Conservation (phyloP, 352 stramenopile genomes). For the Pythium oligandrum region DNA sequence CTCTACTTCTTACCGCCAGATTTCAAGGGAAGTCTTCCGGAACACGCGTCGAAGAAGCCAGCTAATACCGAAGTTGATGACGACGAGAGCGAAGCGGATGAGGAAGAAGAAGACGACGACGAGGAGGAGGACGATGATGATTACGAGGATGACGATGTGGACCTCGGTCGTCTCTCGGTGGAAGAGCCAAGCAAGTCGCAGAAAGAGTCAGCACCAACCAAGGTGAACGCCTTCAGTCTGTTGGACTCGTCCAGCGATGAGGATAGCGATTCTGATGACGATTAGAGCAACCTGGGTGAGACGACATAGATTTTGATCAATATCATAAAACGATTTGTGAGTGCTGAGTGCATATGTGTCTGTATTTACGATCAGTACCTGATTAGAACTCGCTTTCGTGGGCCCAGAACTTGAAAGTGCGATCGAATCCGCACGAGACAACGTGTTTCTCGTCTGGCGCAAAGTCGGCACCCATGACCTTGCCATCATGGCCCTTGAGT, state of each 20-base stretch:
- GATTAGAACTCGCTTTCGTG: constrained; percentile 87
- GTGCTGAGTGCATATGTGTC: too few relatives aligned
- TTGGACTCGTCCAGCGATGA: constrained; percentile 23
- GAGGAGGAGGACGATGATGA: neutral
- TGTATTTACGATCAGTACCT: neutral
- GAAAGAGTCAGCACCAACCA: constrained; percentile 1
- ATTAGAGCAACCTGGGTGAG: neutral
- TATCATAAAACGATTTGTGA: too few relatives aligned
- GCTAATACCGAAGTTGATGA: neutral
- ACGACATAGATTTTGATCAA: too few relatives aligned
- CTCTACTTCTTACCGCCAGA: constrained; percentile 77
- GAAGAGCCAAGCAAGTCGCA: neutral
- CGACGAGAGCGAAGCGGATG: constrained; percentile 1
- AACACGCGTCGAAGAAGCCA: constrained; percentile 9
- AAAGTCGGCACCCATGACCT: constrained; percentile 93
- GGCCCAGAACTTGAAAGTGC: constrained; percentile 92
- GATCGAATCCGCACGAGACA: constrained; percentile 88
- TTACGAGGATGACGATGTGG: constrained; percentile 1
- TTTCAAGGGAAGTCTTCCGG: constrained; percentile 35
- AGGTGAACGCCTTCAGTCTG: constrained; percentile 22
- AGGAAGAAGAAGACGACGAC: constrained; percentile 6
- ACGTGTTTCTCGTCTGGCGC: constrained; percentile 85
- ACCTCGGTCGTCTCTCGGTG: neutral
- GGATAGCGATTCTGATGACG: constrained; percentile 14
- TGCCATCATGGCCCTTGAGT: constrained; percentile 92